Evolutionary conservation across 1,139 yeast genomes (phyloP).

Genomic region (Suhomyces anneliseae): DNA sequence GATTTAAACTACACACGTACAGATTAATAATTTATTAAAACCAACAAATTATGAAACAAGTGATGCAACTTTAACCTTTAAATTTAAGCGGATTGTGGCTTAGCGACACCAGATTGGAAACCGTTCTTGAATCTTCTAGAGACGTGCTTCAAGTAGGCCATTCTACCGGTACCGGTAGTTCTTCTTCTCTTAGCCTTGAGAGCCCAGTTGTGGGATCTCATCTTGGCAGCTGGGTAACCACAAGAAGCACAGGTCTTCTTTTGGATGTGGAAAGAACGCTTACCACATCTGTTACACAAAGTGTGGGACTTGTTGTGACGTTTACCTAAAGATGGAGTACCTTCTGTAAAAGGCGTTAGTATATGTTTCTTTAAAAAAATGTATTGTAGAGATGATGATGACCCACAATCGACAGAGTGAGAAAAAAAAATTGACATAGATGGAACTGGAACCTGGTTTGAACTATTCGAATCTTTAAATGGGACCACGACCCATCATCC

Average conservation of each 20-base stretch:
- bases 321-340: slow-evolving; percentile 99
- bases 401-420: too few species aligned
- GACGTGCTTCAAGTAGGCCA: slow-evolving; percentile 96
- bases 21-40: slow-evolving; percentile 12
- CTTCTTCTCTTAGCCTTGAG: slow-evolving; percentile 99
- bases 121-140: slow-evolving; percentile 98
- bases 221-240: slow-evolving; percentile 99
- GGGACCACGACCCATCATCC: too few species aligned
- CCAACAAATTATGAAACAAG: slow-evolving; percentile 13
- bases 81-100: slow-evolving; percentile 49
- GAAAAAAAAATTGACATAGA: not conserved
- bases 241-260: slow-evolving; percentile 98
- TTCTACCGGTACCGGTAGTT: slow-evolving; percentile 99
- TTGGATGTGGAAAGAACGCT: slow-evolving; percentile 98
- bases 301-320: slow-evolving; percentile 99
- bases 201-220: slow-evolving; percentile 99
- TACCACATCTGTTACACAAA: slow-evolving; percentile 99
- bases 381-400: not conserved
- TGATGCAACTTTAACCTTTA: slow-evolving; percentile 12
- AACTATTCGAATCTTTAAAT: too few species aligned
- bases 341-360: slow-evolving; percentile 60
- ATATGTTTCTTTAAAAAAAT: slow-evolving; percentile 1
- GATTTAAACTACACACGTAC: slow-evolving; percentile 9
- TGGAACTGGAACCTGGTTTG: not conserved
- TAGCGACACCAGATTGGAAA: slow-evolving; percentile 88